A percentile compares a stretch with the other conserved stretches of the same genome.
Evolutionary conservation across 139 green algal species (phyloP).

Genomic region (Eudorina sp.): DNA sequence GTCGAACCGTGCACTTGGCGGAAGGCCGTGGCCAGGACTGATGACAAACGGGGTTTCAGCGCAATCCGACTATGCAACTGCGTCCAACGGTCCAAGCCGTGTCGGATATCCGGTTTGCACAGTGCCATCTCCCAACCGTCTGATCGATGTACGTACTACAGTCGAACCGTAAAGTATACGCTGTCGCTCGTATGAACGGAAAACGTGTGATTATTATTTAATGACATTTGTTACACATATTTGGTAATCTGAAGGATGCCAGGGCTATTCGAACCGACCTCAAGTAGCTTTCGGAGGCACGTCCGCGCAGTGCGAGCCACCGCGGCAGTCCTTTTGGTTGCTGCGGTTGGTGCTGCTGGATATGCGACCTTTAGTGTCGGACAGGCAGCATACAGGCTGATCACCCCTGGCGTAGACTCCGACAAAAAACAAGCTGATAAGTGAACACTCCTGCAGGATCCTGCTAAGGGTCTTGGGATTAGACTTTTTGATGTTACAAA

Average conservation of each 20-base stretch:
- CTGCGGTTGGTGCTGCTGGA: neutral
- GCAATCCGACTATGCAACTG: neutral
- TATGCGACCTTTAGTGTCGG: conserved; percentile 26
- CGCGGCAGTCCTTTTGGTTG: neutral
- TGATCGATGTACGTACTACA: neutral
- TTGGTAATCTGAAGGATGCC: neutral
- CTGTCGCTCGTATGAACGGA: neutral
- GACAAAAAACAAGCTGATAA: too few species aligned
- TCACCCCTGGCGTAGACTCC: too few species aligned
- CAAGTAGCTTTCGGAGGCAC: conserved; percentile 13
- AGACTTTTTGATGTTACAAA: too few species aligned
- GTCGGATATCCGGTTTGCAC: neutral
- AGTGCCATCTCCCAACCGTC: neutral
- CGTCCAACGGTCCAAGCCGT: neutral
- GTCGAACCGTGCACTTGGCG: neutral
- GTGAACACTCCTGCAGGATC: too few species aligned
- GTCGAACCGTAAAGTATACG: neutral
- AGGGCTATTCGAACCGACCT: conserved; percentile 11
- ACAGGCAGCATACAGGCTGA: neutral
- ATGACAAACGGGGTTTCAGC: neutral
- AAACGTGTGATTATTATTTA: neutral
- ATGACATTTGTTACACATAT: neutral
- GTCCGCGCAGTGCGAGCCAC: conserved; percentile 1
- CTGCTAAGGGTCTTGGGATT: too few species aligned
- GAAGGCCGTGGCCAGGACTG: neutral